These are phyloP conservation scores for Penicillium digitatum DNA, from an alignment of 2,329 filamentous ascomycete species.

Conservation along the genomic window DNA sequence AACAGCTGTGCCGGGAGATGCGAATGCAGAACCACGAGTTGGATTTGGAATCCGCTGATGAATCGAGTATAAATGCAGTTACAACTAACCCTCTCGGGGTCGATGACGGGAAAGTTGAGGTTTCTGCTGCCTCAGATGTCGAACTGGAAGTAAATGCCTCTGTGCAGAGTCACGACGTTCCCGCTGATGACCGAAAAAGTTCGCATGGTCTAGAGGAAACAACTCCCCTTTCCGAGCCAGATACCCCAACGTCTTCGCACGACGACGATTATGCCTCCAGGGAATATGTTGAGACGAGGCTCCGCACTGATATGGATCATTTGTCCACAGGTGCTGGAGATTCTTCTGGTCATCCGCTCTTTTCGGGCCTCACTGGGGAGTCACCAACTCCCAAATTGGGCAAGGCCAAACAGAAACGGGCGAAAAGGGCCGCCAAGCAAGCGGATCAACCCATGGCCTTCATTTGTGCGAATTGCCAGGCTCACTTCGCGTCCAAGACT, in stretches of 20 bases:
- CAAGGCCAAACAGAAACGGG: conserved; percentile 53
- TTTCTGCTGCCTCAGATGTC: background rate
- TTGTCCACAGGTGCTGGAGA: conserved; percentile 6
- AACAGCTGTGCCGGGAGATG: conserved; percentile 78
- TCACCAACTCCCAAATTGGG: conserved; percentile 37
- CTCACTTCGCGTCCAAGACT: conserved; percentile 69
- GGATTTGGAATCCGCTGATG: conserved; percentile 16
- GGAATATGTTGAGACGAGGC: conserved; percentile 40
- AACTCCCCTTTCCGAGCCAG: background rate
- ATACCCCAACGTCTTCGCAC: conserved; percentile 3
- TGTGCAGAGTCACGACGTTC: background rate
- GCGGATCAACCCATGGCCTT: conserved; percentile 43
- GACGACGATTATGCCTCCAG: conserved; percentile 45
- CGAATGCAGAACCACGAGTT: conserved; percentile 65
- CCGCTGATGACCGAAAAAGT: background rate
- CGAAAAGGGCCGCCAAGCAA: conserved; percentile 47
- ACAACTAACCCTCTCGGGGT: background rate
- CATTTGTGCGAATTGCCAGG: conserved; percentile 74
- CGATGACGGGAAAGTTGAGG: background rate
- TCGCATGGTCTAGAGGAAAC: background rate
- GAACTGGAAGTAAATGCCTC: background rate
- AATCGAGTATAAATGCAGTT: background rate
- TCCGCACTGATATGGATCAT: conserved; percentile 24
- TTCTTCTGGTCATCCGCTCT: conserved; percentile 14
- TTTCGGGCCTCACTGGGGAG: conserved; percentile 20